Evolutionary conservation across 805 yeast genomes (phyloP), one percentile per base, ranked within the genome.

Genomic region (Blastobotrys robertii): DNA sequence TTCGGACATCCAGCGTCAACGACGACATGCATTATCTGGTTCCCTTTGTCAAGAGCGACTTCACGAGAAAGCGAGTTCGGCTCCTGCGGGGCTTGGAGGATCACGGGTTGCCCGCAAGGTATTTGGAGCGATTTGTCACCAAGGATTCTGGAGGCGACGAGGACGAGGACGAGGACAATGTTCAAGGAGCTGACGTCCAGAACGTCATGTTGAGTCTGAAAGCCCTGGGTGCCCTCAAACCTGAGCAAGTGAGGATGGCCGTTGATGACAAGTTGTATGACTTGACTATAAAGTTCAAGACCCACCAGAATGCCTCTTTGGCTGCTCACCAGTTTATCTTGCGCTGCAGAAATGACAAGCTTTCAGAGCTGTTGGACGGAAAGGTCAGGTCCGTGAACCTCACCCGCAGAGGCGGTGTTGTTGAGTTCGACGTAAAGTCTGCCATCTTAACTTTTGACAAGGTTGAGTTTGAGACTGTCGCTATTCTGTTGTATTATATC

Each of bases 11-110:
- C 48, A 62, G 67, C 11, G 64, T 81, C 32, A 51, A 67, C 9
- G 59, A 61, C 30, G 87, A 83, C 52, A 66, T 83, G 51, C 69
- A 69, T 7, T 64, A 65, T 34, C 62, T 80, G 34, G 77, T 84
- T 4, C 77, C 79, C 0, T 49, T 76, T 10, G 41, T 46, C 5
- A 39, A 39, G 16, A 19, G 32, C 12, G 29, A 37, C 38, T 25
- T 37, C 8, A 34, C 34, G 46, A 43, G 39, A 39, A 45, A 37
- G 34, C 19, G 12, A 9, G 13, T 10, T 8, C 34, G 25, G 32
- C 39, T 41, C 15, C 30, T 41, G 2, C 33, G 43, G 11, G 38
- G 28, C 2, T n/a, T 19, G 6, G 25, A 19, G 6, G 25, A 19
- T 19, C 25, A 19, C 25, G 25, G 25, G 6, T 4, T 19, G 25